Conservation (phyloP, 208 protist species). For the Acanthamoeba royreba region DNA sequence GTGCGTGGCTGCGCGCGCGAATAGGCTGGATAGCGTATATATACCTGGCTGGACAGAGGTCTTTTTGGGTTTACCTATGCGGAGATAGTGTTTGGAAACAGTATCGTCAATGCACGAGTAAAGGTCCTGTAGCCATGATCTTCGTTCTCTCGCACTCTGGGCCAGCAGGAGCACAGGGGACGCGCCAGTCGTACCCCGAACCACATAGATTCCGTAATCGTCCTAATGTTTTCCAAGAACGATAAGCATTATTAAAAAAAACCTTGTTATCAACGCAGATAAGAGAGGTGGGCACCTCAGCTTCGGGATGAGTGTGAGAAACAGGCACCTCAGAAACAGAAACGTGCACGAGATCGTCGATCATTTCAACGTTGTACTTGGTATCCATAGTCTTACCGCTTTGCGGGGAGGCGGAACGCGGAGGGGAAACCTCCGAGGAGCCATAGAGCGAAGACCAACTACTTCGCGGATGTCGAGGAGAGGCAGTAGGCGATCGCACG, state of each 20-base stretch:
- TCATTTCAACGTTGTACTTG: constrained; percentile 1
- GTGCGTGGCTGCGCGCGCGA: not conserved
- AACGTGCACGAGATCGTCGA: constrained; percentile 11
- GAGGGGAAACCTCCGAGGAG: not conserved
- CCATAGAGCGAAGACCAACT: not conserved
- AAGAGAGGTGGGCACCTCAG: not conserved
- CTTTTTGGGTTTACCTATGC: not conserved
- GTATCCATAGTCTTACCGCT: not conserved
- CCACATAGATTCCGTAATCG: not conserved
- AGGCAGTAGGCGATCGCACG: not conserved
- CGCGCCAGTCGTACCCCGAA: not conserved
- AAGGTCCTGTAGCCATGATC: not conserved
- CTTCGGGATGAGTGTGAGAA: not conserved
- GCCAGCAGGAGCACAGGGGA: not conserved
- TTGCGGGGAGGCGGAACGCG: not conserved
- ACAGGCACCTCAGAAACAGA: not conserved
- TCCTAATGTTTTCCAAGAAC: no score
- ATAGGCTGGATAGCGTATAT: not conserved
- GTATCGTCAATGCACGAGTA: constrained; percentile 43
- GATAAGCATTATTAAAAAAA: no score
- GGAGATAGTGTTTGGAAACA: constrained; percentile 7
- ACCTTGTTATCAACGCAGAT: no score
- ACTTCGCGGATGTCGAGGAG: not conserved
- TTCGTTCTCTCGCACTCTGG: not conserved
- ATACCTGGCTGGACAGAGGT: not conserved